Percentiles rank a stretch among this genome's conserved stretches.
These are phyloP conservation scores for Nannochloris sp. DNA, from an alignment of 139 green algal species.

Conservation along the genomic window DNA sequence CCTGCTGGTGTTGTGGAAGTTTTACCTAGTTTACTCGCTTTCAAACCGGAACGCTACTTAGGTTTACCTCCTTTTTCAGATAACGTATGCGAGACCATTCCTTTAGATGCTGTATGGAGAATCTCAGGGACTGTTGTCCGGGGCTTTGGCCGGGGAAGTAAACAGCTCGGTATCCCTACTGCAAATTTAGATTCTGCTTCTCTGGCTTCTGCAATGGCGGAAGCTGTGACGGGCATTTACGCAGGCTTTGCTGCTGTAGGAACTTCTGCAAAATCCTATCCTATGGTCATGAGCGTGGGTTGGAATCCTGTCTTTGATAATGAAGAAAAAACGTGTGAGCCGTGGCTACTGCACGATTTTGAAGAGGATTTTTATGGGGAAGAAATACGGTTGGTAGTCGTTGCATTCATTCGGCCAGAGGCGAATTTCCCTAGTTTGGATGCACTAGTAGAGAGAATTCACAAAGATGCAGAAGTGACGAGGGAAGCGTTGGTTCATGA, in stretches of 20 bases:
- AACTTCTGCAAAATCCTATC: constrained; percentile 13
- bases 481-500: constrained; percentile 39
- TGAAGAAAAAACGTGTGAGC: constrained; percentile 49
- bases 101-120: constrained; percentile 47
- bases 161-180: constrained; percentile 87
- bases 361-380: constrained; percentile 59
- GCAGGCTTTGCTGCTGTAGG: constrained; percentile 57
- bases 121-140: constrained; percentile 78
- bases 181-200: constrained; percentile 72
- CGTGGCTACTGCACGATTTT: constrained; percentile 81
- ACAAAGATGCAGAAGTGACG: constrained; percentile 58
- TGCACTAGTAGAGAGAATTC: constrained; percentile 67
- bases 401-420: constrained; percentile 83
- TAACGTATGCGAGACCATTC: constrained; percentile 12
- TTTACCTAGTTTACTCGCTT: constrained; percentile 75
- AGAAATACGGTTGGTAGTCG: constrained; percentile 61
- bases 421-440: constrained; percentile 71
- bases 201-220: constrained; percentile 44
- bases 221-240: constrained; percentile 51
- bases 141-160: constrained; percentile 84
- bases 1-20: constrained; percentile 15
- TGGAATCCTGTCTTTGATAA: constrained; percentile 87
- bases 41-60: constrained; percentile 48
- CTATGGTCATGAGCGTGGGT: constrained; percentile 23
- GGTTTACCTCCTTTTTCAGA: constrained; percentile 71